Base-by-base conservation (phyloP, 176 grass and related monocot species). In the Melocanna baccifera region DNA sequence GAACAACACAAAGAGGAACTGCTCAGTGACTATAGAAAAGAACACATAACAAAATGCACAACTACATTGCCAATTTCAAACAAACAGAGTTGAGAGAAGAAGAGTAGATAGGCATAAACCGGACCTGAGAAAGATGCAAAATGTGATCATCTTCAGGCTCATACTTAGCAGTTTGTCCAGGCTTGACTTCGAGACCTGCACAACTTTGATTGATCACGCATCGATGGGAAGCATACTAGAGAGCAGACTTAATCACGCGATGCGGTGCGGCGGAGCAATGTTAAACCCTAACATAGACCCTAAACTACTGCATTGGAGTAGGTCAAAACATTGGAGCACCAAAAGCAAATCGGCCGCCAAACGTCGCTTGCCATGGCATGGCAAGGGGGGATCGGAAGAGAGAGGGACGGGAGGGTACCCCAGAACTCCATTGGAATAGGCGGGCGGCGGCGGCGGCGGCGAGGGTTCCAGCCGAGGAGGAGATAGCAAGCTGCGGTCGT, bases 51-150 rank as follows among this genome's bases (percentile, higher is more conserved):
- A 34, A 1, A 26, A 9, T 1, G 26, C 13, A 13, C 7, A 72
- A 10, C 30, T 48, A 34, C 0, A 22, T 3, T 36, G 34, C 5
- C 9, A 32, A n/a, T 51, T 65, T 4, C 28, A 23, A 72, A 47
- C 43, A 29, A 48, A 29, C 0, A 69, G 11, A 32, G 71, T 51
- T 12, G 22, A 0, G 15, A 20, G 7, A 18, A 37, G 14, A 36
- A 23, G 12, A 25, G 12, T 23, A 19, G 28, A 9, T 10, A 32
- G 1, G 5, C 29, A 45, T 7, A 56, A 67, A 92, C 79, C 82
- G 90, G 79, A 14, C 95, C 92, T 97, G 95, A 3, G 95, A 97
- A 74, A 97, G 90, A 61, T 97, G 95, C 23, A 97, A 64, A 40
- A 93, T 77, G 69, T 84, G 77, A 22, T 92, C 90, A 20, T 94